Percentiles rank a stretch among this genome's conserved stretches.
Evolutionary conservation across 2,329 filamentous ascomycete species (phyloP).

Genomic region (Penicillium hesseltinei): DNA sequence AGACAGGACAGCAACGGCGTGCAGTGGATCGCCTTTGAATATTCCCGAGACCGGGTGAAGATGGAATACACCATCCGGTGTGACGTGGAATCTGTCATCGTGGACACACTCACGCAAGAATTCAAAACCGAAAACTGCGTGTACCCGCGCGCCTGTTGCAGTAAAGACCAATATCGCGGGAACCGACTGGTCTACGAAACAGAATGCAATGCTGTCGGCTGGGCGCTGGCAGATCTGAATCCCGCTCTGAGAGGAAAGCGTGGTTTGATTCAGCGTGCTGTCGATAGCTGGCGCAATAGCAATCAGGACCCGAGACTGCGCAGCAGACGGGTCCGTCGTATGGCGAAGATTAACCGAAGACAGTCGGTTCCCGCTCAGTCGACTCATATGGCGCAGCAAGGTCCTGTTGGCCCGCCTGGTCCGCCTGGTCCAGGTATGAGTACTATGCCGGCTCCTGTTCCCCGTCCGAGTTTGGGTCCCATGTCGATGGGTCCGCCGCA

Average conservation of each 20-base stretch:
- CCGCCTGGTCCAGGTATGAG: conserved; percentile 56
- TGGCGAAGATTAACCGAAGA: conserved; percentile 92
- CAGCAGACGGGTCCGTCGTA: conserved; percentile 85
- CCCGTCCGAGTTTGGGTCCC: conserved; percentile 46
- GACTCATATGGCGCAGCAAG: conserved; percentile 47
- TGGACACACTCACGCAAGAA: conserved; percentile 76
- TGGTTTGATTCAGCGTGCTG: conserved; percentile 91
- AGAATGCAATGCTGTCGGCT: conserved; percentile 99
- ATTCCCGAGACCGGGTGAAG: conserved; percentile 94
- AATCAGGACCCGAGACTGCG: conserved; percentile 91
- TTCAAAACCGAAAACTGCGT: conserved; percentile 99
- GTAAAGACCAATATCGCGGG: conserved; percentile 93
- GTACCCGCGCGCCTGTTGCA: conserved; percentile 90
- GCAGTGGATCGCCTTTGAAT: conserved; percentile 98
- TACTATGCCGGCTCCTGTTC: conserved; percentile 52
- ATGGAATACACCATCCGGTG: conserved; percentile 99
- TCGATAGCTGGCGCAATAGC: conserved; percentile 98
- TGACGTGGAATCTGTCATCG: conserved; percentile 94
- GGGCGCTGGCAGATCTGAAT: conserved; percentile 92
- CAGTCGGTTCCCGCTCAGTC: conserved; percentile 64
- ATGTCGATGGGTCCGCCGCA: conserved; percentile 68
- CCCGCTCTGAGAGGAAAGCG: conserved; percentile 87
- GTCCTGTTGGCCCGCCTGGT: background rate
- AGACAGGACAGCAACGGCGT: conserved; percentile 94
- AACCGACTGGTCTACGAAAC: conserved; percentile 96